These are phyloP conservation scores for Astrothelium macrocarpum DNA, from an alignment of 495 filamentous ascomycete genomes.

Conservation along the genomic window DNA sequence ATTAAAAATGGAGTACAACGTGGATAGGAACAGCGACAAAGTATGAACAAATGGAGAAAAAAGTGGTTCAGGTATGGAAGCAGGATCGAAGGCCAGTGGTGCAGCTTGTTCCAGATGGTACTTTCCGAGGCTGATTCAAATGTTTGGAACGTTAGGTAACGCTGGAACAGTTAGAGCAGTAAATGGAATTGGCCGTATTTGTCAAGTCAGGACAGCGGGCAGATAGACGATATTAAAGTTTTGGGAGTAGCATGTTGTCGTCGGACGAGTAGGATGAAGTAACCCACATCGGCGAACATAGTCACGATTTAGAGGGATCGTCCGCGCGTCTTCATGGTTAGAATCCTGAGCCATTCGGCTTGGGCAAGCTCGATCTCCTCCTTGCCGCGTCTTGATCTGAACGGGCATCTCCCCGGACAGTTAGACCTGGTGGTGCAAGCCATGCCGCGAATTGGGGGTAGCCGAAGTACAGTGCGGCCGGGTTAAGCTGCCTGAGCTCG, in stretches of 20 bases:
- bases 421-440: neutral
- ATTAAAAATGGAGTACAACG: neutral
- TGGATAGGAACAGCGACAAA: neutral
- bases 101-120: slow-evolving; percentile 1
- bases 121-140: slow-evolving; percentile 1
- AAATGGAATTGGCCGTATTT: slow-evolving; percentile 4
- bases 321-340: neutral
- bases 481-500: neutral
- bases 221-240: slow-evolving; percentile 5
- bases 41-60: neutral
- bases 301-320: slow-evolving; percentile 5
- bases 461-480: neutral
- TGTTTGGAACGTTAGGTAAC: slow-evolving; percentile 1
- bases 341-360: slow-evolving; percentile 3
- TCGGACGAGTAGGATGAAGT: slow-evolving; percentile 2
- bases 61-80: slow-evolving; percentile 1
- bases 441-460: slow-evolving; percentile 4
- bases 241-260: neutral
- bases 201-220: neutral
- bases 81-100: neutral
- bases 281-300: neutral
- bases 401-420: slow-evolving; percentile 4
- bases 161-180: slow-evolving; percentile 4
- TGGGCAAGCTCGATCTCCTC: neutral
- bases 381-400: slow-evolving; percentile 4